Percentiles rank a stretch among this genome's conserved stretches.
Evolutionary conservation across 225 moss, liverwort and hornwort genomes (phyloP).

Genomic region (Bryum argenteum): DNA sequence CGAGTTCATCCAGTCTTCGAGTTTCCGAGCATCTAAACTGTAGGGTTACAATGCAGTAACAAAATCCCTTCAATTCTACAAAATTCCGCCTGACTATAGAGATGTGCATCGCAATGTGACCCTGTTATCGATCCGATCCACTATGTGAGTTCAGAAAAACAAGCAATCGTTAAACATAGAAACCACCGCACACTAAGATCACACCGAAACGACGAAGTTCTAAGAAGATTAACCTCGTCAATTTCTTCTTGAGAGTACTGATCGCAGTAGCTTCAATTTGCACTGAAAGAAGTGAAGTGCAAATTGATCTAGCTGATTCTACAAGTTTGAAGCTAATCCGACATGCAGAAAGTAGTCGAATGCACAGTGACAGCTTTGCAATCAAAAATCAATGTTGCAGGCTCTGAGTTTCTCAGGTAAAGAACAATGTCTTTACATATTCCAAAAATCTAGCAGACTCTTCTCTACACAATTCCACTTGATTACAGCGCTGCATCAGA

Average conservation of each 20-base stretch:
- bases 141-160: constrained; percentile 19
- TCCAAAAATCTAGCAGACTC: constrained; percentile 6
- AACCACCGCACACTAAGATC: not conserved
- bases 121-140: not conserved
- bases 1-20: not conserved
- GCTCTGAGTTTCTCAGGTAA: too few relatives aligned
- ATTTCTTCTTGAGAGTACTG: not conserved
- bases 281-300: not conserved
- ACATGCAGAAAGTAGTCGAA: too few relatives aligned
- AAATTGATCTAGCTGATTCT: too few relatives aligned
- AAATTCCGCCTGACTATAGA: constrained; percentile 2
- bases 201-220: not conserved
- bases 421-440: not conserved
- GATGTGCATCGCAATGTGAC: not conserved
- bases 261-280: not conserved
- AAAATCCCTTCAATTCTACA: not conserved
- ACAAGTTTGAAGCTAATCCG: too few relatives aligned
- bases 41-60: not conserved
- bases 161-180: not conserved
- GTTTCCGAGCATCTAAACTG: not conserved
- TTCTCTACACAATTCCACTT: not conserved
- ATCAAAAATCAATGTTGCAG: too few relatives aligned
- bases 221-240: not conserved
- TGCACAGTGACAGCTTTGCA: too few relatives aligned
- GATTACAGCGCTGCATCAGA: not conserved